Conservation (phyloP, 2,329 filamentous ascomycete genomes). For the Colletotrichum tamarilloi region DNA sequence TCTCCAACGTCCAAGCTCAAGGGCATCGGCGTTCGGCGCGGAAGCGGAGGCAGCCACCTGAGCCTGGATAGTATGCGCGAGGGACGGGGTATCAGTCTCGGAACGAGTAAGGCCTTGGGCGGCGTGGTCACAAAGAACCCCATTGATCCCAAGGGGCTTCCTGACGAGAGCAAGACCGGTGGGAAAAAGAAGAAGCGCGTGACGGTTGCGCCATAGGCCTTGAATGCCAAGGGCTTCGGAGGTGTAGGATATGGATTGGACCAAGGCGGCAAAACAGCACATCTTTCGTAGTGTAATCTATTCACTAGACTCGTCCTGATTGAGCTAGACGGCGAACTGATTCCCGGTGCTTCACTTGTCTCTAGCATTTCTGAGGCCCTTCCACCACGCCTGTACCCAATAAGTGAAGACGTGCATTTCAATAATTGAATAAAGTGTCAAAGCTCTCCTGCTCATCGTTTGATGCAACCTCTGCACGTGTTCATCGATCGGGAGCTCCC, state of each 20-base stretch:
- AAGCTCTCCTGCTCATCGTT: neutral
- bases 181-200: constrained; percentile 36
- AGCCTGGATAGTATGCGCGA: constrained; percentile 53
- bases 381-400: neutral
- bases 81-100: constrained; percentile 54
- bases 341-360: too few relatives aligned
- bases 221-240: neutral
- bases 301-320: neutral
- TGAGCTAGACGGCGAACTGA: too few relatives aligned
- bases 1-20: constrained; percentile 43
- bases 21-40: constrained; percentile 43
- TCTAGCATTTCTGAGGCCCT: neutral
- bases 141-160: constrained; percentile 36
- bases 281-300: neutral
- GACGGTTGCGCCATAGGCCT: constrained; percentile 27
- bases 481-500: neutral
- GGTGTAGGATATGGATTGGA: constrained; percentile 8
- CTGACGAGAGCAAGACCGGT: constrained; percentile 30
- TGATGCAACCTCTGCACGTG: neutral
- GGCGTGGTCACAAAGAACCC: constrained; percentile 48
- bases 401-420: neutral
- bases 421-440: neutral
- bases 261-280: neutral
- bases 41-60: constrained; percentile 48
- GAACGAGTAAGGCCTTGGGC: constrained; percentile 47